phyloP scores from a whole-genome alignment of 2,329 filamentous ascomycete genomes.

The Aspergillus uvarum region DNA sequence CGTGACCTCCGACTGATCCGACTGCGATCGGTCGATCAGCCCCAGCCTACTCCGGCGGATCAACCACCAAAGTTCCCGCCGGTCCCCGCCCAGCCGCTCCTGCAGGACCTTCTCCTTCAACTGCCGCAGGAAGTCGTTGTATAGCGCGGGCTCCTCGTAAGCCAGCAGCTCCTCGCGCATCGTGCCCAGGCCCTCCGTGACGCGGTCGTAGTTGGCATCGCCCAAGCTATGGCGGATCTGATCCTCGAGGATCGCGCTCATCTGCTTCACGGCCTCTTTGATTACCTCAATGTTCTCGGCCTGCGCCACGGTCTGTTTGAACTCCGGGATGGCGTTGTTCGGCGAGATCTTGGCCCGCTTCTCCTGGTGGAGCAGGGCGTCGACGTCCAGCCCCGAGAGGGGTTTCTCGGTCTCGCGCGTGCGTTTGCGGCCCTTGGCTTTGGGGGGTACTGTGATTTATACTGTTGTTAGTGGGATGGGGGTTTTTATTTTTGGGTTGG shows the following conservation, averaged over 20 bases:
- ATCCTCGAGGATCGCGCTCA: slow-evolving; percentile 67
- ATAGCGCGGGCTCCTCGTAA: slow-evolving; percentile 72
- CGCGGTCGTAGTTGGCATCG: slow-evolving; percentile 70
- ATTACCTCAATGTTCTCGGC: slow-evolving; percentile 63
- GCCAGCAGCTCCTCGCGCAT: slow-evolving; percentile 75
- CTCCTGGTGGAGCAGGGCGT: slow-evolving; percentile 68
- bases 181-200: slow-evolving; percentile 71
- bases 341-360: slow-evolving; percentile 56
- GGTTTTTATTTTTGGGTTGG: too few relatives aligned
- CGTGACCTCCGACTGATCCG: slow-evolving; percentile 64
- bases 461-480: slow-evolving; percentile 12
- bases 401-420: slow-evolving; percentile 72
- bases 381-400: slow-evolving; percentile 84
- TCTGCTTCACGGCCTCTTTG: slow-evolving; percentile 68
- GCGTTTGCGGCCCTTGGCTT: slow-evolving; percentile 69
- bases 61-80: slow-evolving; percentile 79
- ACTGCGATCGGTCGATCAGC: slow-evolving; percentile 65
- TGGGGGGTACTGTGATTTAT: slow-evolving; percentile 66
- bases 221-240: slow-evolving; percentile 73
- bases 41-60: slow-evolving; percentile 68
- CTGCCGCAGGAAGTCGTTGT: slow-evolving; percentile 69
- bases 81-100: slow-evolving; percentile 71
- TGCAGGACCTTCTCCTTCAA: slow-evolving; percentile 72
- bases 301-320: slow-evolving; percentile 72
- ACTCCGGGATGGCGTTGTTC: slow-evolving; percentile 83